Evolutionary conservation across 805 yeast species (phyloP), one percentile per base, ranked within the genome.

Genomic region (Barnettozyma vustinii): DNA sequence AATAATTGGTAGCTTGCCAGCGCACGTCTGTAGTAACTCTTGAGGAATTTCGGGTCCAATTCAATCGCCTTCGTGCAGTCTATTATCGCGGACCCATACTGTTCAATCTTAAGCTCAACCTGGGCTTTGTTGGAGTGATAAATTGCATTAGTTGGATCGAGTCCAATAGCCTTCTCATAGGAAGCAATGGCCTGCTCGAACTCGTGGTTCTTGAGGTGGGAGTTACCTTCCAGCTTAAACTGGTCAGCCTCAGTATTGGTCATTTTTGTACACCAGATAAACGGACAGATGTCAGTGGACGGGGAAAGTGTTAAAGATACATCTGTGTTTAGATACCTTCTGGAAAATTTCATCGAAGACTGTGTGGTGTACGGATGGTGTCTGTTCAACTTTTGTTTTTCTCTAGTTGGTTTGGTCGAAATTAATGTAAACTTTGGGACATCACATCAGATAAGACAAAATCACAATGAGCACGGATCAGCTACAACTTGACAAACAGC

Each of bases 1-100:
- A 89, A 66, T 42, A 89, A 75, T 9, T 96, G 95, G 64, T 82
- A 77, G 53, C 81, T 66, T 0, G 97, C 84, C 12, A 86, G 79
- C 0, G 97, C 97, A 55, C 96, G 77, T 56, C 99, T 77, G 63
- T 88, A 94, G 63, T 87, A 86, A 0, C 89, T 90, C 66, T 92
- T 92, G 33, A 82, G 68, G 60, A 87, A 85, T 18, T 69, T 62
- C 1, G 82, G 76, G 61, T 92, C 89, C 9, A 83, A 59, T 43
- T 74, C 76, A 40, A 94, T 74, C 1, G 97, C 87, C 40, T 70
- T 68, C 32, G 82, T 77, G 57, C 96, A 83, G 64, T 91, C 97
- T n/a, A 66, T 71, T 2, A 91, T 76, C 1, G 97, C 96, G 47
- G 80, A 73, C 4, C 97, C 98, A 64, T 84, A 91, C 58, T 83